These are phyloP conservation scores for Cichorium intybus DNA, from an alignment of 140 eudicot genomes.

Conservation along the genomic window DNA sequence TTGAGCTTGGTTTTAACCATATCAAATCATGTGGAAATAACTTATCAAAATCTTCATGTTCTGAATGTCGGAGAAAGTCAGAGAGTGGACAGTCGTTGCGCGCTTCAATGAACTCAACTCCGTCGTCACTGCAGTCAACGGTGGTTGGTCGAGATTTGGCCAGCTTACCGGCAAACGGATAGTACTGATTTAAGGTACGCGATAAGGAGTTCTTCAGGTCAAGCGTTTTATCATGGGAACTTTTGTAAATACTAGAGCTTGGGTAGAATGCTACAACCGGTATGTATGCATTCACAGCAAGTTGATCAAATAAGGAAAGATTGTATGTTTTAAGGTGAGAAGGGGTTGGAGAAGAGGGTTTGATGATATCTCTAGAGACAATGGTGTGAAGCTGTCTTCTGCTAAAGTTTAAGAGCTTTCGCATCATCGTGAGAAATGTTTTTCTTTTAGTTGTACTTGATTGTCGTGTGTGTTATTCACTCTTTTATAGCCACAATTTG, in stretches of 20 bases:
- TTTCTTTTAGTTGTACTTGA: too few species aligned
- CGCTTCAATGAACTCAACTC: constrained; percentile 10
- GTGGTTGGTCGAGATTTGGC: background rate
- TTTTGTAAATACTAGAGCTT: background rate
- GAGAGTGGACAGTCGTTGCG: background rate
- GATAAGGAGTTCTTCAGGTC: constrained; percentile 11
- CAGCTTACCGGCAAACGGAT: constrained; percentile 7
- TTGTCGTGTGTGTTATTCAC: too few species aligned
- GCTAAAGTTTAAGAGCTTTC: background rate
- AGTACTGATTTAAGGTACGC: too few species aligned
- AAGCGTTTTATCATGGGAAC: too few species aligned
- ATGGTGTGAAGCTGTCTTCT: constrained; percentile 15
- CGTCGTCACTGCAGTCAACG: constrained; percentile 9
- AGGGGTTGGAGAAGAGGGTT: too few species aligned
- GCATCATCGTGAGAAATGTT: background rate
- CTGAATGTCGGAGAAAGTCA: background rate
- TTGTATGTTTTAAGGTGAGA: too few species aligned
- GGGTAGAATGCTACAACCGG: too few species aligned
- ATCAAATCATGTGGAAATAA: constrained; percentile 11
- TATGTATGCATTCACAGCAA: too few species aligned
- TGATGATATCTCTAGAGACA: too few species aligned
- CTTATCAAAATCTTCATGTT: background rate
- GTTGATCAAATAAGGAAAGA: too few species aligned
- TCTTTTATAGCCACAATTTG: too few species aligned
- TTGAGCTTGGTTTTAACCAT: background rate